Conservation (phyloP, 768 basidiomycete species). For the Lentinula raphanica region DNA sequence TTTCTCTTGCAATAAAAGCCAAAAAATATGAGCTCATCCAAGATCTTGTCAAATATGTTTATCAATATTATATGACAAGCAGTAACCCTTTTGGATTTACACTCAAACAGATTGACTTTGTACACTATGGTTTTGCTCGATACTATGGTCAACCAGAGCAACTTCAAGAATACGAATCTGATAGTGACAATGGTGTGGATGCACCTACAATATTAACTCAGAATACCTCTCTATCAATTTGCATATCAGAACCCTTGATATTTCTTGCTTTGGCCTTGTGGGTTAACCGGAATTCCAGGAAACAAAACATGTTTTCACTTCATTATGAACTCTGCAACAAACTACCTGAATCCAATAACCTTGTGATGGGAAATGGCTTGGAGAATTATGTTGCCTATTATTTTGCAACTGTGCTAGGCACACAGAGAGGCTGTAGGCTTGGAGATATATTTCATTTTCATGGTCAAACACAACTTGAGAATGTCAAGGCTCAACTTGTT, state of each 20-base stretch:
- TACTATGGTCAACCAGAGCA: too few relatives aligned
- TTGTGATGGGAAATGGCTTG: constrained; percentile 33
- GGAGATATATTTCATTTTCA: constrained; percentile 1
- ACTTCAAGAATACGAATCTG: too few relatives aligned
- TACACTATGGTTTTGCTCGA: constrained; percentile 42
- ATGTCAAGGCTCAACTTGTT: constrained; percentile 1
- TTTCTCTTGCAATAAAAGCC: background rate
- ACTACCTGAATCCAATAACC: constrained; percentile 25
- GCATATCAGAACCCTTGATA: constrained; percentile 39
- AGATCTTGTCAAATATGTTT: constrained; percentile 21
- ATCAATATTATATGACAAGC: constrained; percentile 36
- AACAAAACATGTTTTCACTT: constrained; percentile 29
- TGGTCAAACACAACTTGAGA: background rate
- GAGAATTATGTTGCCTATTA: constrained; percentile 40
- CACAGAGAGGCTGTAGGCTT: background rate
- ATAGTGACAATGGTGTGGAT: too few relatives aligned
- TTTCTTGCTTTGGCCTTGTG: constrained; percentile 37
- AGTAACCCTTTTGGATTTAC: constrained; percentile 34
- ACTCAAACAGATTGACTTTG: constrained; percentile 22
- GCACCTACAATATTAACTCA: too few relatives aligned
- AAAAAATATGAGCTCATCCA: background rate
- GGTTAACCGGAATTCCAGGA: constrained; percentile 29
- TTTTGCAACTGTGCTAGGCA: background rate
- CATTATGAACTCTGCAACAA: constrained; percentile 12
- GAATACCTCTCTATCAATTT: too few relatives aligned